A percentile compares a stretch with the other conserved stretches of the same genome.
Conservation (phyloP, 108 stramenopile genomes). For the Stephanodiscus minutulus region DNA sequence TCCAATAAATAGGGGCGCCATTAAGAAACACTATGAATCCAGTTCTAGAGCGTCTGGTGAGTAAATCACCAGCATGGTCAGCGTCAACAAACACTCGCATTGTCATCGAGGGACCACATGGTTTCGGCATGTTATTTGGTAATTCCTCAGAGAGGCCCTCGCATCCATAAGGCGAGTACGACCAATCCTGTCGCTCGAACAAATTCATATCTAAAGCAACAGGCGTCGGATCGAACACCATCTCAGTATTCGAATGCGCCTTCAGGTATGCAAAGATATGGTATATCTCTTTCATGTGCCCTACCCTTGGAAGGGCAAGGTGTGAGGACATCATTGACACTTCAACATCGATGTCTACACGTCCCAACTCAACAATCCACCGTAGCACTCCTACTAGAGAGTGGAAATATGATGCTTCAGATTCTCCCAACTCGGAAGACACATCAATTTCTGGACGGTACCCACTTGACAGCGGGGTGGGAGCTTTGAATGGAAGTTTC, state of each 20-base stretch:
- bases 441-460: constrained; percentile 45
- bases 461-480: constrained; percentile 25
- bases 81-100: constrained; percentile 16
- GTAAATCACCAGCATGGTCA: constrained; percentile 9
- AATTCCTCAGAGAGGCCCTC: constrained; percentile 19
- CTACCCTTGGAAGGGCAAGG: constrained; percentile 46
- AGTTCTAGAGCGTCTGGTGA: constrained; percentile 24
- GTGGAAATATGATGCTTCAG: constrained; percentile 32
- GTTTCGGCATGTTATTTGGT: constrained; percentile 27
- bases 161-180: constrained; percentile 31
- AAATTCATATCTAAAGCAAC: constrained; percentile 23
- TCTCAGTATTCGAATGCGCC: constrained; percentile 27
- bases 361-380: constrained; percentile 22
- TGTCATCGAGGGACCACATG: constrained; percentile 31
- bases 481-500: constrained; percentile 12
- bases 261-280: constrained; percentile 50
- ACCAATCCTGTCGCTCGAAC: constrained; percentile 40
- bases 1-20: constrained; percentile 11
- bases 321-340: constrained; percentile 46
- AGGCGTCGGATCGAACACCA: constrained; percentile 53
- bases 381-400: constrained; percentile 20
- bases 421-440: constrained; percentile 13
- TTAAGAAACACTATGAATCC: constrained; percentile 13
- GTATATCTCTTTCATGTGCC: constrained; percentile 48
- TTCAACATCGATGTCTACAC: constrained; percentile 39